These are phyloP conservation scores for Harringtonia aguacate DNA, from an alignment of 2,329 filamentous ascomycete genomes.

Conservation along the genomic window DNA sequence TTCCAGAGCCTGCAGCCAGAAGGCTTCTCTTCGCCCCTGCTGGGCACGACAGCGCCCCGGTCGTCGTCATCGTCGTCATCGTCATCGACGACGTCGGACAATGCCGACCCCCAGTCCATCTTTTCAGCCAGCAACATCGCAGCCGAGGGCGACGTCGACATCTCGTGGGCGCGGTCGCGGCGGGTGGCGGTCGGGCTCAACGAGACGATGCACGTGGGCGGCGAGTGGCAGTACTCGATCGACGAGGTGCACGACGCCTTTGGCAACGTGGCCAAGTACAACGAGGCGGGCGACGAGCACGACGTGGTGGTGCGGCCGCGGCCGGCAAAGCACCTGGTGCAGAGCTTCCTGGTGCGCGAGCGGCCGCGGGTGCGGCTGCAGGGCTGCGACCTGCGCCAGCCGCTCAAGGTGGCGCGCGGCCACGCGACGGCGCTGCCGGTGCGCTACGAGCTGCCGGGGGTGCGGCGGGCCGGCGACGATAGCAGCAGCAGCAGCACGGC, in stretches of 20 bases:
- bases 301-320: conserved; percentile 48
- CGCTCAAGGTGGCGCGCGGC: conserved; percentile 75
- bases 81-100: neutral
- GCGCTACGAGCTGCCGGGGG: conserved; percentile 53
- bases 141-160: conserved; percentile 48
- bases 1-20: conserved; percentile 93
- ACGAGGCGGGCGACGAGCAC: conserved; percentile 53
- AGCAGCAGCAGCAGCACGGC: conserved; percentile 28
- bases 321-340: conserved; percentile 48
- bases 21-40: conserved; percentile 66
- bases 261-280: conserved; percentile 76
- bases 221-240: conserved; percentile 80
- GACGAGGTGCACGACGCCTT: conserved; percentile 88
- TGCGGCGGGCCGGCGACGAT: conserved; percentile 32
- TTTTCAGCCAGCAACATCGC: conserved; percentile 32
- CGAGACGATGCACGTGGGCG: conserved; percentile 71
- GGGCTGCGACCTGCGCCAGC: conserved; percentile 69
- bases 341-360: conserved; percentile 78
- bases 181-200: conserved; percentile 75
- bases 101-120: neutral
- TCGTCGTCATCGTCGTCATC: neutral
- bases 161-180: conserved; percentile 70
- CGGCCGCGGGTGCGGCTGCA: conserved; percentile 62
- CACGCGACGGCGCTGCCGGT: conserved; percentile 58
- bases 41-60: conserved; percentile 47